These are phyloP conservation scores for Oligophagozyma castellii DNA, from an alignment of 1,139 yeast genomes.

Conservation along the genomic window DNA sequence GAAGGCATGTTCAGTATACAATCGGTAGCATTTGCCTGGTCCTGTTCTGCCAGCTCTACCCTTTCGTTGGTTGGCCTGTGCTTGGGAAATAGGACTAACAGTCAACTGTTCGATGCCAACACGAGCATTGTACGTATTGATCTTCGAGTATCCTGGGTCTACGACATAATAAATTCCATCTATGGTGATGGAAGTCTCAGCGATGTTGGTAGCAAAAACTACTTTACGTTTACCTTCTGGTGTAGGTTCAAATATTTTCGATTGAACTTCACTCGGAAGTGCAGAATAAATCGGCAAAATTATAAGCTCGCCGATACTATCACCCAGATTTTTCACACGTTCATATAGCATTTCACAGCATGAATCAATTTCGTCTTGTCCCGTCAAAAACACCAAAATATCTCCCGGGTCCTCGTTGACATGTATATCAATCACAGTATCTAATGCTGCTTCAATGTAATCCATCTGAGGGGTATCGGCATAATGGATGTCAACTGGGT, in stretches of 20 bases:
- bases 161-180: constrained; percentile 83
- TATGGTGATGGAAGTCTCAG: constrained; percentile 92
- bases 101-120: constrained; percentile 86
- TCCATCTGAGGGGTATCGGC: constrained; percentile 76
- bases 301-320: constrained; percentile 48
- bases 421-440: constrained; percentile 73
- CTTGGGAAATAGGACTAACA: constrained; percentile 78
- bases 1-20: constrained; percentile 81
- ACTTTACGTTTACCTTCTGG: constrained; percentile 72
- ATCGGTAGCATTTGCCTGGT: constrained; percentile 85
- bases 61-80: constrained; percentile 91
- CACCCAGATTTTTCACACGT: constrained; percentile 53
- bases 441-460: constrained; percentile 68
- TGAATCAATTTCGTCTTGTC: constrained; percentile 88
- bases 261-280: constrained; percentile 73
- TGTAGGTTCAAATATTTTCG: constrained; percentile 75
- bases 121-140: constrained; percentile 65
- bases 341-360: constrained; percentile 65
- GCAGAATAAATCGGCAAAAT: constrained; percentile 90
- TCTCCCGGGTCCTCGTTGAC: constrained; percentile 69
- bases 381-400: constrained; percentile 72
- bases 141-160: constrained; percentile 89
- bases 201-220: constrained; percentile 89
- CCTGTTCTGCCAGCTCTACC: constrained; percentile 98
- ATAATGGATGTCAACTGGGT: constrained; percentile 71